These are phyloP conservation scores for Galerina sulciceps DNA, from an alignment of 768 basidiomycete species.

Conservation along the genomic window DNA sequence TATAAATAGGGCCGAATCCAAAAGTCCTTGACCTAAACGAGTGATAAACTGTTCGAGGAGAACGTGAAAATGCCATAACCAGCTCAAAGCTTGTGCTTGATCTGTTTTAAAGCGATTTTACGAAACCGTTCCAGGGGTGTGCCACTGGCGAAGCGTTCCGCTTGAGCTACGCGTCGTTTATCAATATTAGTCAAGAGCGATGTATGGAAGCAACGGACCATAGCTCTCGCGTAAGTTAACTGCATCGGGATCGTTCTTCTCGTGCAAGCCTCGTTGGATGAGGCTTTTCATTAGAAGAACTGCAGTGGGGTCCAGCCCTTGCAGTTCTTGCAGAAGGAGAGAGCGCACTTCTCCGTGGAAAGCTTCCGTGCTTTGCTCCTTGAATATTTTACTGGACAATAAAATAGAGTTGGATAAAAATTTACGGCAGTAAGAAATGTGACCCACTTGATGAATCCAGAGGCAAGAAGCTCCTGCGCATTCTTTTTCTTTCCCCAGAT, in stretches of 20 bases:
- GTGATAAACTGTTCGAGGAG: too few species aligned
- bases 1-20: too few species aligned
- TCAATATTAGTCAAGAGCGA: background rate
- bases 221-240: slow-evolving; percentile 73
- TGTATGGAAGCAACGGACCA: slow-evolving; percentile 30
- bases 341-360: slow-evolving; percentile 59
- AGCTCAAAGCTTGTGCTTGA: slow-evolving; percentile 63
- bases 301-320: slow-evolving; percentile 60
- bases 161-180: slow-evolving; percentile 49
- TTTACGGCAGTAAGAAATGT: background rate
- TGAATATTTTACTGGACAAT: slow-evolving; percentile 53
- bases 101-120: slow-evolving; percentile 63
- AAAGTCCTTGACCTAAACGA: too few species aligned
- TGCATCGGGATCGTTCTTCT: slow-evolving; percentile 66
- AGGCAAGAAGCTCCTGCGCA: slow-evolving; percentile 58
- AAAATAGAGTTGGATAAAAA: slow-evolving; percentile 4
- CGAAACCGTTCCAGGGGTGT: slow-evolving; percentile 57
- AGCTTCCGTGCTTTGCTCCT: slow-evolving; percentile 48
- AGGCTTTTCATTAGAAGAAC: slow-evolving; percentile 57
- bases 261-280: slow-evolving; percentile 57
- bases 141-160: slow-evolving; percentile 64
- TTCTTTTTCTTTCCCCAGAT: slow-evolving; percentile 71
- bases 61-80: background rate
- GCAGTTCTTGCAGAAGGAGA: slow-evolving; percentile 56
- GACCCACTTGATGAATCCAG: slow-evolving; percentile 69